phyloP scores from a whole-genome alignment of 2,329 filamentous ascomycete genomes.

The Aspergillus proliferans region DNA sequence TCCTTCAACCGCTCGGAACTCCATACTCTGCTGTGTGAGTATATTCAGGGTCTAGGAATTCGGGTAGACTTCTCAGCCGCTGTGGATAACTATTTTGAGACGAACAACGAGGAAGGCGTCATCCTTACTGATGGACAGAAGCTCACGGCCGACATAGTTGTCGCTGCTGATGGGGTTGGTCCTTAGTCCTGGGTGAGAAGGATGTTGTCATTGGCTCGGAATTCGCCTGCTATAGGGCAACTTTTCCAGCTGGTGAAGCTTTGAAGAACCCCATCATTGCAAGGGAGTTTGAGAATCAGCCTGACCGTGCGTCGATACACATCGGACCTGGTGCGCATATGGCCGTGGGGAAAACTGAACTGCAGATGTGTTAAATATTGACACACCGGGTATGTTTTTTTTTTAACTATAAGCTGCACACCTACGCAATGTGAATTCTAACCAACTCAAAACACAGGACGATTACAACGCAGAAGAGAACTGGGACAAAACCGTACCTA shows the following conservation, averaged over 20 bases:
- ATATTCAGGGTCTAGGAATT: background rate
- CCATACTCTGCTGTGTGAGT: slow-evolving; percentile 1
- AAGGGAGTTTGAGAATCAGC: background rate
- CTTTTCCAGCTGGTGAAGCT: background rate
- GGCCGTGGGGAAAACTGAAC: background rate
- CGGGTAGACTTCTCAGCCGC: background rate
- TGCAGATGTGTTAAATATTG: slow-evolving; percentile 1
- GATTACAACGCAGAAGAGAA: background rate
- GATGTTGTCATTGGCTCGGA: slow-evolving; percentile 1
- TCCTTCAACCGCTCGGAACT: slow-evolving; percentile 2
- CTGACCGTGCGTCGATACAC: background rate
- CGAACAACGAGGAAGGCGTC: background rate
- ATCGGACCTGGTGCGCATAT: slow-evolving; percentile 2
- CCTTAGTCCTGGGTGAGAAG: slow-evolving; percentile 3
- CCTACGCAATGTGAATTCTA: background rate
- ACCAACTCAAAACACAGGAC: background rate
- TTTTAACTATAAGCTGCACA: background rate
- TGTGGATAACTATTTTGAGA: slow-evolving; percentile 1
- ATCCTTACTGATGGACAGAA: background rate
- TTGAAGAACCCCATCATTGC: slow-evolving; percentile 1
- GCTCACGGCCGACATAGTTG: slow-evolving; percentile 2
- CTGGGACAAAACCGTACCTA: background rate
- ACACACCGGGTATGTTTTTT: slow-evolving; percentile 2
- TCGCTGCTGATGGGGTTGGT: slow-evolving; percentile 4
- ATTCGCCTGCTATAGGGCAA: slow-evolving; percentile 3